Conservation (phyloP, 2,329 filamentous ascomycete genomes). For the Penicillium sp. region DNA sequence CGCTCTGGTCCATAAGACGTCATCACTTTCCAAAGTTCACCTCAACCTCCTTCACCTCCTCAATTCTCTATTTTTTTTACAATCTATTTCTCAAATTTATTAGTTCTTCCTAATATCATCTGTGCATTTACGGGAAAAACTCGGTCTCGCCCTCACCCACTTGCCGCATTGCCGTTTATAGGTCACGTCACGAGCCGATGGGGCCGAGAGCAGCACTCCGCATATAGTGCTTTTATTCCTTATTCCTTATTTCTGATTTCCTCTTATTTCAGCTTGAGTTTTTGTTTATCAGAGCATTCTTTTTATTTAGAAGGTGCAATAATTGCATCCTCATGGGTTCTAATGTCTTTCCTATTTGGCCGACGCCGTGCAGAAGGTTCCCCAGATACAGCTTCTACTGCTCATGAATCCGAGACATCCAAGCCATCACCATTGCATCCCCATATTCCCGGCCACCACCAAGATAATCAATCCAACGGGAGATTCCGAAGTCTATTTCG, state of each 20-base stretch:
- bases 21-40: neutral
- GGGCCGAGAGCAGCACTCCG: constrained; percentile 14
- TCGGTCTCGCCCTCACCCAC: constrained; percentile 5
- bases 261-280: neutral
- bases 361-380: constrained; percentile 23
- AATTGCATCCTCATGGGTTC: neutral
- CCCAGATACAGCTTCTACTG: constrained; percentile 16
- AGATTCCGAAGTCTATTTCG: constrained; percentile 27
- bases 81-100: neutral
- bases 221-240: neutral
- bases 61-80: neutral
- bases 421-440: constrained; percentile 11
- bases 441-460: constrained; percentile 2
- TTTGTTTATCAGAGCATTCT: neutral
- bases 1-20: neutral
- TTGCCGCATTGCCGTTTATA: constrained; percentile 13
- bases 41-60: no score
- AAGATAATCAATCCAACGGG: constrained; percentile 4
- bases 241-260: neutral
- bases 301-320: neutral
- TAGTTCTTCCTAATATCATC: neutral
- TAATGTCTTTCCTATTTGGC: constrained; percentile 29
- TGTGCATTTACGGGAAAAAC: neutral
- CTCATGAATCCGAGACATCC: constrained; percentile 5
- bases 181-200: constrained; percentile 13